These are phyloP conservation scores for Pogostemon cablin DNA, from an alignment of 257 asterid species.

Conservation along the genomic window DNA sequence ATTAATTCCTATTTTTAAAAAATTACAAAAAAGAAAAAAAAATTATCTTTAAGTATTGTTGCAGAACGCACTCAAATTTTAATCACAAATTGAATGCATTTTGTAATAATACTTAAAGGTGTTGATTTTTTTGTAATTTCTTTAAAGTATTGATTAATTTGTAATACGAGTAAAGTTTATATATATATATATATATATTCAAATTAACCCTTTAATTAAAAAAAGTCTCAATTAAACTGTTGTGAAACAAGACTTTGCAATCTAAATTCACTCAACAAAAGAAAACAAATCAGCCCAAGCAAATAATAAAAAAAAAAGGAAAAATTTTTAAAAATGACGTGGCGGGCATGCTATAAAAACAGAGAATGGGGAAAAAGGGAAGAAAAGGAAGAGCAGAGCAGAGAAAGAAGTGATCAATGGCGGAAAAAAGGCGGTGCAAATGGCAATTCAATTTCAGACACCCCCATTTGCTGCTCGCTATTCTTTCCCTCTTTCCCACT, in stretches of 20 bases:
- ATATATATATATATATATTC: too few relatives aligned
- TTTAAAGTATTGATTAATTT: too few relatives aligned
- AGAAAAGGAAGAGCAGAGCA: neutral
- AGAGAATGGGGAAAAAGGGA: neutral
- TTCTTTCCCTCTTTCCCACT: constrained; percentile 38
- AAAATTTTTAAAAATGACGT: constrained; percentile 29
- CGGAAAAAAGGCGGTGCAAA: constrained; percentile 33
- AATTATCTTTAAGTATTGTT: too few relatives aligned
- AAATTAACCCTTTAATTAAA: too few relatives aligned
- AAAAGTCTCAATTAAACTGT: too few relatives aligned
- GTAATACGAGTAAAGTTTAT: too few relatives aligned
- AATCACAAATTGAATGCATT: too few relatives aligned
- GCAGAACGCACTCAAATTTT: too few relatives aligned
- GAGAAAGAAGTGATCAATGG: constrained; percentile 27
- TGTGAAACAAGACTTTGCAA: neutral
- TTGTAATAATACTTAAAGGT: too few relatives aligned
- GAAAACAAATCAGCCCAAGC: neutral
- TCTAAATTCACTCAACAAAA: neutral
- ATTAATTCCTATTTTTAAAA: too few relatives aligned
- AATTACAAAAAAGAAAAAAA: too few relatives aligned
- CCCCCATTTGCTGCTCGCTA: constrained; percentile 14
- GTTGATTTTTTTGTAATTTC: too few relatives aligned
- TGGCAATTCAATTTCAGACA: neutral
- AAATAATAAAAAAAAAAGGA: neutral
- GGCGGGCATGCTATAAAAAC: constrained; percentile 39